Percentiles rank a stretch among this genome's conserved stretches.
Evolutionary conservation across 75 land plant species (phyloP).

Genomic region (Gnetum montanum): DNA sequence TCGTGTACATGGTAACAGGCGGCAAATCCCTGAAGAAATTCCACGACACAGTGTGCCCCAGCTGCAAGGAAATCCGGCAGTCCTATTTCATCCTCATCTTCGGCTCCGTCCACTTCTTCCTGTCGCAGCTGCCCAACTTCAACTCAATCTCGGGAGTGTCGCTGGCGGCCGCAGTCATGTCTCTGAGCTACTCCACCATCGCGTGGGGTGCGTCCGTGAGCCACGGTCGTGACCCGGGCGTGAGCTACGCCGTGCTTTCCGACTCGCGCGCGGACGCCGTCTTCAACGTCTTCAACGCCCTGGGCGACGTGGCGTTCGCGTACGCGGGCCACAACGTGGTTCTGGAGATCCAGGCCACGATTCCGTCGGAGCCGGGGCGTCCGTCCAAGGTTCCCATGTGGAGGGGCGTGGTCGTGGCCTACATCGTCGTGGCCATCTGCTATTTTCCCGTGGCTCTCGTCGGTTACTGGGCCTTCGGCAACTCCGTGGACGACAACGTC

Average conservation of each 20-base stretch:
- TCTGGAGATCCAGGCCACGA: constrained; percentile 61
- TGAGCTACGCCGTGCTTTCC: constrained; percentile 11
- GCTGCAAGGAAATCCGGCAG: constrained; percentile 14
- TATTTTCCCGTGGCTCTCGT: constrained; percentile 54
- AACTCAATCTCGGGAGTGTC: constrained; percentile 54
- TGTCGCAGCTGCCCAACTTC: constrained; percentile 59
- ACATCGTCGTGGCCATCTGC: constrained; percentile 47
- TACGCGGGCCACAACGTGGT: constrained; percentile 70
- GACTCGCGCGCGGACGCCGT: constrained; percentile 12
- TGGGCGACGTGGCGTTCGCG: constrained; percentile 54
- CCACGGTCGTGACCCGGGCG: constrained; percentile 11
- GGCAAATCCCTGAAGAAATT: constrained; percentile 46
- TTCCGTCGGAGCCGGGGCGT: constrained; percentile 43
- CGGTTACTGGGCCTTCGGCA: constrained; percentile 67
- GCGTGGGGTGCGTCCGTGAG: constrained; percentile 35
- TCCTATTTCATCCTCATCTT: constrained; percentile 61
- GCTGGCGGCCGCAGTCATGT: constrained; percentile 62
- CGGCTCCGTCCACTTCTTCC: constrained; percentile 41
- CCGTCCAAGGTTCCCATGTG: constrained; percentile 67
- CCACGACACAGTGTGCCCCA: constrained; percentile 21
- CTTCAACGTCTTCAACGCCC: constrained; percentile 37
- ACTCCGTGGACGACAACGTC: constrained; percentile 29
- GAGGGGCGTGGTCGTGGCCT: constrained; percentile 53
- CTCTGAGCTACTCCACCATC: constrained; percentile 54
- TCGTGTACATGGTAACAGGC: constrained; percentile 83